Conservation (phyloP, 768 basidiomycete species). For the Mycena filopes region DNA sequence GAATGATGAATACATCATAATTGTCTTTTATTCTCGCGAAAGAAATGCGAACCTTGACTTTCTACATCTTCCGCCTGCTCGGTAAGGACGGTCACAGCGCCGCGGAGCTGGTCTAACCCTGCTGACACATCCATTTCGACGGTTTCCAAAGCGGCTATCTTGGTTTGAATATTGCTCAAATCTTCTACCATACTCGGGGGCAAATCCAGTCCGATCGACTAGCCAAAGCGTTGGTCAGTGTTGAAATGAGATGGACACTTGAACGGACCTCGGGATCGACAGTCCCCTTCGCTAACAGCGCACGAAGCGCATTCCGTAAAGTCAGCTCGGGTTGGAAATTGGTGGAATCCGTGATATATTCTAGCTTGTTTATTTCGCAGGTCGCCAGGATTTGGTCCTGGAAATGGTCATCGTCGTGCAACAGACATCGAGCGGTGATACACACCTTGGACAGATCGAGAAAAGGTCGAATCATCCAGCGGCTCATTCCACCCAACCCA, state of each 20-base stretch:
- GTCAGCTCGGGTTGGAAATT: slow-evolving; percentile 83
- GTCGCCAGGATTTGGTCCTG: slow-evolving; percentile 87
- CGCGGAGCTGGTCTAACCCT: slow-evolving; percentile 49
- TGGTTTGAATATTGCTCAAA: slow-evolving; percentile 45
- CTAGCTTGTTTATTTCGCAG: slow-evolving; percentile 68
- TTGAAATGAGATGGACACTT: background rate
- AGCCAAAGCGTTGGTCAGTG: background rate
- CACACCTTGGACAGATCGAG: slow-evolving; percentile 75
- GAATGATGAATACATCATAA: slow-evolving; percentile 24
- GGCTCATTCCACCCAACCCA: slow-evolving; percentile 68
- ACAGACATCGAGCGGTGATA: background rate
- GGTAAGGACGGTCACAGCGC: slow-evolving; percentile 49
- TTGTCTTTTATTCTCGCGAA: background rate
- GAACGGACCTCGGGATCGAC: slow-evolving; percentile 35
- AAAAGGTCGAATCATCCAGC: slow-evolving; percentile 80
- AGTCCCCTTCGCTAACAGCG: slow-evolving; percentile 44
- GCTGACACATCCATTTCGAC: slow-evolving; percentile 46
- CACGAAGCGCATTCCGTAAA: slow-evolving; percentile 78
- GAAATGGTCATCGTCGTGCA: slow-evolving; percentile 12
- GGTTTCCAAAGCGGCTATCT: slow-evolving; percentile 41
- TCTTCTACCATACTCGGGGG: slow-evolving; percentile 46
- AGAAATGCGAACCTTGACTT: slow-evolving; percentile 50
- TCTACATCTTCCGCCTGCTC: slow-evolving; percentile 53
- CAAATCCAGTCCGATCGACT: slow-evolving; percentile 25
- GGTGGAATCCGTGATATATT: slow-evolving; percentile 74